phyloP scores from a whole-genome alignment of 768 basidiomycete species.

The Suillus subluteus region DNA sequence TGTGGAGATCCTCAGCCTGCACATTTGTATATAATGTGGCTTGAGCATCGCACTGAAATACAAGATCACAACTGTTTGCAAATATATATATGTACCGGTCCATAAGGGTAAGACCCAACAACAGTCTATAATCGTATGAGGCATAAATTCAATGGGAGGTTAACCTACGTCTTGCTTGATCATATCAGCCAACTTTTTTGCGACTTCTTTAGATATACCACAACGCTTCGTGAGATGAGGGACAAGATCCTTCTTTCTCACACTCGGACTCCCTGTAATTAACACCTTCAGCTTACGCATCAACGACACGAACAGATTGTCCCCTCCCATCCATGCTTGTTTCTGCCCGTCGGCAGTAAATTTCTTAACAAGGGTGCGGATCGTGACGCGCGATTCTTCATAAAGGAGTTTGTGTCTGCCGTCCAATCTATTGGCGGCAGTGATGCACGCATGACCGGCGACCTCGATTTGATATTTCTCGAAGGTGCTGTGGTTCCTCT shows the following conservation, averaged over 20 bases:
- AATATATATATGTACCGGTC: background rate
- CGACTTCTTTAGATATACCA: constrained; percentile 24
- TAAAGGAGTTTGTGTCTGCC: constrained; percentile 29
- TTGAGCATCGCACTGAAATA: background rate
- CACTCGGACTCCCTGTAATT: constrained; percentile 18
- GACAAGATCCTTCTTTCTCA: constrained; percentile 26
- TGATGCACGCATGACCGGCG: constrained; percentile 39
- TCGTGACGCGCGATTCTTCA: constrained; percentile 21
- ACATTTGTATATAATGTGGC: background rate
- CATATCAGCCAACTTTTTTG: constrained; percentile 7
- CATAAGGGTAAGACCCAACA: background rate
- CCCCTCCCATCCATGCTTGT: background rate
- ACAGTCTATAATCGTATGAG: background rate
- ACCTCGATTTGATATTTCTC: constrained; percentile 30
- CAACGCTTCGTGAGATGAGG: constrained; percentile 33
- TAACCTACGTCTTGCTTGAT: background rate
- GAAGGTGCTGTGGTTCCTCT: constrained; percentile 19
- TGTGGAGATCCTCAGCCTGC: background rate
- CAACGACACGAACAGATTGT: constrained; percentile 23
- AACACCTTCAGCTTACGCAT: constrained; percentile 30
- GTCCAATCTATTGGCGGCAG: constrained; percentile 26
- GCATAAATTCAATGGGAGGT: background rate
- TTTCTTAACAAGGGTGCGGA: constrained; percentile 20
- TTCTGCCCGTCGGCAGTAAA: background rate
- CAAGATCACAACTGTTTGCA: background rate